Evolutionary conservation across 2,329 filamentous ascomycete genomes (phyloP), one percentile per base, ranked within the genome.

Genomic region (Colletotrichum sp.): DNA sequence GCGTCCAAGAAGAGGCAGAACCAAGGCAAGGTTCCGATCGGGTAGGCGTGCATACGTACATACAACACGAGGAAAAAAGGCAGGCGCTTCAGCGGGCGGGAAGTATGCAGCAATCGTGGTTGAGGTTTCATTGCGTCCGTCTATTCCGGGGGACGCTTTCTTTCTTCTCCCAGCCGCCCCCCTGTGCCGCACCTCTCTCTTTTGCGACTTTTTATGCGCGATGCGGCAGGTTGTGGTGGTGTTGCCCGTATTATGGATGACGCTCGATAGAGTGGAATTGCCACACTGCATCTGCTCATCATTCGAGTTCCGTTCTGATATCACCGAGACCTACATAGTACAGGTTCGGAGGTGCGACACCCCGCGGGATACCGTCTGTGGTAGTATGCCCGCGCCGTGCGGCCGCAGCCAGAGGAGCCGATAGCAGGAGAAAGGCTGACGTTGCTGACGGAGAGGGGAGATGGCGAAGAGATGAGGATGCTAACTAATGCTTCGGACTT

Each of bases 41-140:
- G 43, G 43, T 48, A 48, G 43, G 60, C 28, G 26, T 32, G 28
- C 61, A 34, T 64, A 43, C 61, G 30, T 32, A 63, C 30, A 18
- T n/a, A 24, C 60, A 21, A 32, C 26, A 63, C 28, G n/a, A 30
- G n/a, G n/a, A 7, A 48, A 13, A 10, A 52, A 7, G 43, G 43
- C n/a, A 52, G 43, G 43, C 43, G 43, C 43, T 52, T 52, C 43
- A 21, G 43, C 43, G 43, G 43, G 43, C 43, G n/a, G 43, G 43
- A 52, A 21, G n/a, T 21, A n/a, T 21, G n/a, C n/a, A 21, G n/a
- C 43, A 52, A 52, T 52, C 36, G 61, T 64, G 32, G 67, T 26
- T 13, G 67, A 70, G 67, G 67, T 63, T 70, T 24, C 67, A 70
- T 61, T 63, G 67, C 67, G 57, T 63, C 36, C 67, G 66, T 68